A percentile compares a stretch with the other conserved stretches of the same genome.
Conservation (phyloP, 805 yeast species). For the Ogataea pilisensis region DNA sequence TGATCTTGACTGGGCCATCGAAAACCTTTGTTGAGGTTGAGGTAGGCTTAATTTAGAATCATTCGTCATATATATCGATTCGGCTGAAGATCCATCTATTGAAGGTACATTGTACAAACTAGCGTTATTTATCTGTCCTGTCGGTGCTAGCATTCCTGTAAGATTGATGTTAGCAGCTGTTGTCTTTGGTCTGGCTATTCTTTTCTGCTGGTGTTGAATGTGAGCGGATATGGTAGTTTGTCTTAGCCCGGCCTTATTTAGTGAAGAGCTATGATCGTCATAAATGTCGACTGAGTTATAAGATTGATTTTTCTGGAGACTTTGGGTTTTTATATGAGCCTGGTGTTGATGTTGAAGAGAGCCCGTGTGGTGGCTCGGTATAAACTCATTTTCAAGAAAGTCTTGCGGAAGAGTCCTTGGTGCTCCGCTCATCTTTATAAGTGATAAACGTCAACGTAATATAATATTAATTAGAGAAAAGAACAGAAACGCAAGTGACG, state of each 20-base stretch:
- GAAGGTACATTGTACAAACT: conserved; percentile 9
- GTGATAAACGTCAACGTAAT: not conserved
- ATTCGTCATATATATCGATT: not conserved
- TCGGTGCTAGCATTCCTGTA: not conserved
- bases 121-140: conserved; percentile 2
- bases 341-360: conserved; percentile 4
- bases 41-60: conserved; percentile 1
- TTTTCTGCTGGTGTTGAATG: conserved; percentile 22
- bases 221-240: conserved; percentile 27
- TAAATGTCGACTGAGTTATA: conserved; percentile 18
- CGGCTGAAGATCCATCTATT: conserved; percentile 1
- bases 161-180: conserved; percentile 5
- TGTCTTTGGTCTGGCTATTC: conserved; percentile 26
- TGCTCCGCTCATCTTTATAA: not conserved
- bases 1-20: conserved; percentile 6
- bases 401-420: not conserved
- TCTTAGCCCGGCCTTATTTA: conserved; percentile 29
- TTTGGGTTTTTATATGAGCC: not conserved
- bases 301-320: not conserved
- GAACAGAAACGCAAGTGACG: too few species aligned
- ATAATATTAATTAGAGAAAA: too few species aligned
- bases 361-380: conserved; percentile 1
- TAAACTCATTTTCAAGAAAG: conserved; percentile 2
- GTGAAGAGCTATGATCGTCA: conserved; percentile 27
- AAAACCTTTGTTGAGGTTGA: conserved; percentile 6